Evolutionary conservation across 257 asterid genomes (phyloP).

Genomic region (Paulownia fortunei): DNA sequence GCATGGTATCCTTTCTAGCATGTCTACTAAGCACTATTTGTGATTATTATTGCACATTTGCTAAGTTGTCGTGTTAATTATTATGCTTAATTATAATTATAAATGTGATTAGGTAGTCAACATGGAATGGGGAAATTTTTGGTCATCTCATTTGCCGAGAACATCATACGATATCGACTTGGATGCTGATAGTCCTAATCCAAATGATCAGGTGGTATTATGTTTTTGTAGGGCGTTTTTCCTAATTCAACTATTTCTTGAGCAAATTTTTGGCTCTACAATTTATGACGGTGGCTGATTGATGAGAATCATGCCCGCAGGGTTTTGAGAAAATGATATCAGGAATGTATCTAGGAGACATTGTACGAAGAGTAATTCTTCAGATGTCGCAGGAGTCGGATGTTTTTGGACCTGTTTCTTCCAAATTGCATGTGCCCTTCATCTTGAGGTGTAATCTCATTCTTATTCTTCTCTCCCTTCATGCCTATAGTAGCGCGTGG

Average conservation of each 20-base stretch:
- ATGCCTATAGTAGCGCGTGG: slow-evolving; percentile 47
- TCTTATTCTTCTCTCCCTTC: background rate
- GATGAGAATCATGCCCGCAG: slow-evolving; percentile 48
- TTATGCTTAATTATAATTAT: too few relatives aligned
- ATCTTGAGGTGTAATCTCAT: slow-evolving; percentile 62
- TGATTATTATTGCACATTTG: background rate
- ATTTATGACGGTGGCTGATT: slow-evolving; percentile 24
- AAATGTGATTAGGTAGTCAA: slow-evolving; percentile 67
- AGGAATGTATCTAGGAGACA: slow-evolving; percentile 94
- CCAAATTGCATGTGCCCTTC: slow-evolving; percentile 67
- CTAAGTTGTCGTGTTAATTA: background rate
- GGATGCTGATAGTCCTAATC: slow-evolving; percentile 84
- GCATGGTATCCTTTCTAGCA: slow-evolving; percentile 62
- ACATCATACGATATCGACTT: slow-evolving; percentile 74
- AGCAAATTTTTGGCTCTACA: background rate
- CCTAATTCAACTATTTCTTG: background rate
- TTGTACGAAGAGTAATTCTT: slow-evolving; percentile 83
- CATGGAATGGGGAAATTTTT: slow-evolving; percentile 97
- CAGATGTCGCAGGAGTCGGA: slow-evolving; percentile 73
- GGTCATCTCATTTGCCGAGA: slow-evolving; percentile 92
- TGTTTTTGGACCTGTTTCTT: slow-evolving; percentile 63
- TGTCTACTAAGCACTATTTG: background rate
- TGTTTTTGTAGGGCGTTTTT: background rate
- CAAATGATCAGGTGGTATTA: slow-evolving; percentile 72
- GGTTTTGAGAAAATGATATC: slow-evolving; percentile 94